Base-by-base conservation (phyloP, 2,329 filamentous ascomycete genomes). In the Tolypocladium amazonense region DNA sequence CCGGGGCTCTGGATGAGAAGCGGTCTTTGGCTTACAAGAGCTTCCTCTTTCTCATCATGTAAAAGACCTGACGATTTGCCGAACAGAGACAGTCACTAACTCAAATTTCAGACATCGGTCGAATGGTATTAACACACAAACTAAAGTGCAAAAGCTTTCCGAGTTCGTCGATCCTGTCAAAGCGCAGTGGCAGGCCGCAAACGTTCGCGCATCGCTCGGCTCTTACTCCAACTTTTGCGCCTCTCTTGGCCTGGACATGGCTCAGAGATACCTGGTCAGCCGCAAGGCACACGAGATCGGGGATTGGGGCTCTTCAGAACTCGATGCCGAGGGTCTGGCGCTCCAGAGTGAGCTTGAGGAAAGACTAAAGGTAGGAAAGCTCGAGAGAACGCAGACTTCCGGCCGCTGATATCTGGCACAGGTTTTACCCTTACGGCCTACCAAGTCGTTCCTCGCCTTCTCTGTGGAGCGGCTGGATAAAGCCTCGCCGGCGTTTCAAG, bases 31-130 rank as follows among this genome's bases (percentile, higher is more conserved):
- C 92, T 1, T 92, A 95, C 68, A 89, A 87, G 66, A 93, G 92
- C 12, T 93, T 97, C 63, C 79, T 97, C 0, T 95, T 99, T 71
- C 94, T 96, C 61, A 94, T 99, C 63, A 88, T 94, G 84, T 88
- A 76, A 69, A 79, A 71, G 43, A 9, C 27, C 30, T 3, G 20
- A 25, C 11, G 14, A 18, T 37, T 54, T 5, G 30, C 20, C 2
- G 30, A 23, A 35, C 50, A 37, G 20, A 37, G 27, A 33, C 64
- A 64, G 59, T 65, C 50, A 53, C 62, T 60, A 27, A 60, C 20
- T 18, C n/a, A 25, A 20, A 12, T 20, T 35, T 1, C 59, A 89
- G 88, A 67, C 93, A 97, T 73, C 90, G 94, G 61, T 87, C 91
- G 41, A 87, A 81, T 27, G 86, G 85, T 52, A 81, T 97, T 39